Base-by-base conservation (phyloP, 768 basidiomycete species). In the Pulveroboletus sp. region DNA sequence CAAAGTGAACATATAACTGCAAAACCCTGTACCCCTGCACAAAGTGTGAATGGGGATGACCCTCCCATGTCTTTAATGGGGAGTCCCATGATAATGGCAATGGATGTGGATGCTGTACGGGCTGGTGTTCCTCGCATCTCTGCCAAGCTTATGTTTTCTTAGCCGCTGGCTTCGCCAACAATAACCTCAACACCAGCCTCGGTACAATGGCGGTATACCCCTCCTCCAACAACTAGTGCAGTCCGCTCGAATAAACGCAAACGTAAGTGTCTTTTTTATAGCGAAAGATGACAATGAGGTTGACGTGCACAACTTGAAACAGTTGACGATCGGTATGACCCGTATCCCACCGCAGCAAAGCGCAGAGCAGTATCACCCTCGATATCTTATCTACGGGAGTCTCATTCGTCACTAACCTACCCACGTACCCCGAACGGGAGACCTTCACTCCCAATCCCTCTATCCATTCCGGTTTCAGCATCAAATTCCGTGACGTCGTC, bases 301-400 rank as follows among this genome's bases (percentile, higher is more conserved):
- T 62, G 23, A 53, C 43, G 37, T 55, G 33, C 25, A 21, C 32
- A 19, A n/a, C n/a, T n/a, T n/a, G n/a, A n/a, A 44, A 29, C 57
- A 89, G 87, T 87, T 54, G 89, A 90, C 47, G 89, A 91, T 63
- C 82, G 89, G 10, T 91, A 86, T 63, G 89, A 91, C 63, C 89
- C 89, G 41, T 91, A 91, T 67, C 84, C 85, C 27, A 81, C 78
- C 37, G 74, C 84, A 16, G 80, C 84, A 17, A 91, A 91, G 68
- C 81, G 89, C 35, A 82, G 89, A 34, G 89, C 89, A 11, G 88
- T 90, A 20, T 91, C 89, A 12, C 89, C 89, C 7, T 90, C 88
- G 5, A 65, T 90, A 50, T 79, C 81, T 11, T 77, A 79, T 62
- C 72, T 88, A 17, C 78, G 86, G 40, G 85, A 85, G 45, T 74